Percentiles rank a stretch among this genome's conserved stretches.
Evolutionary conservation across 306 rosid species (phyloP).

Genomic region (Spatholobus suberectus): DNA sequence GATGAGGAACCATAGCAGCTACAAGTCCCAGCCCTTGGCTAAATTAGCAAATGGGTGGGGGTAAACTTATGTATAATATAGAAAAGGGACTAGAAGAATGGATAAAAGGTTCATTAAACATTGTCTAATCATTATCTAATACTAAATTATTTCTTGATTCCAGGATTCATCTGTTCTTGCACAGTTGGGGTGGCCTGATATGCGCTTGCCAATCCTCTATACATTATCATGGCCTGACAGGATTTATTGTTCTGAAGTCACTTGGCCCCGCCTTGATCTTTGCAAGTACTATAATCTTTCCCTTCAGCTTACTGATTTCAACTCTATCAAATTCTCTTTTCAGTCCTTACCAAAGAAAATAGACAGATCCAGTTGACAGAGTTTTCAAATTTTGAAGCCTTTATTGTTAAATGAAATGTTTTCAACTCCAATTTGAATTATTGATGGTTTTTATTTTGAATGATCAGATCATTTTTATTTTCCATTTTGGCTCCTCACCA

Average conservation of each 20-base stretch:
- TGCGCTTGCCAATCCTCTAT: slow-evolving; percentile 99
- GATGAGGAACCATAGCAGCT: not conserved
- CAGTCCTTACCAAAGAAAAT: not conserved
- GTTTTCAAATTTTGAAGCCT: not conserved
- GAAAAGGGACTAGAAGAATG: slow-evolving; percentile 19
- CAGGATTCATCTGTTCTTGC: slow-evolving; percentile 99
- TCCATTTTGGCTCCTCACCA: slow-evolving; percentile 1
- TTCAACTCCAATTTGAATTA: not conserved
- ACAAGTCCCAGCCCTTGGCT: slow-evolving; percentile 6
- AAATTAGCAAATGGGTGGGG: slow-evolving; percentile 15
- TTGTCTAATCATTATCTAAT: slow-evolving; percentile 13
- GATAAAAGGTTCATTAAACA: not conserved
- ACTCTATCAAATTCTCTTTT: slow-evolving; percentile 6
- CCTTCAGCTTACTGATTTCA: slow-evolving; percentile 40
- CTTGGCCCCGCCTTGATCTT: slow-evolving; percentile 99
- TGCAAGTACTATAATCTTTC: slow-evolving; percentile 74
- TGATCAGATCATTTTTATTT: not conserved
- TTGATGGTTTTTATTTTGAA: not conserved
- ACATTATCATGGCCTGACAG: slow-evolving; percentile 99
- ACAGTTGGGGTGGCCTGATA: slow-evolving; percentile 98
- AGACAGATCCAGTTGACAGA: slow-evolving; percentile 1
- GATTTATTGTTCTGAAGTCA: slow-evolving; percentile 87
- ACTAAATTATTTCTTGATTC: slow-evolving; percentile 18
- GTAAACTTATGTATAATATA: not conserved
- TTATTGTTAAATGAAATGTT: slow-evolving; percentile 19